These are phyloP conservation scores for Sphaerulina musiva DNA, from an alignment of 2,329 filamentous ascomycete genomes.

Conservation along the genomic window DNA sequence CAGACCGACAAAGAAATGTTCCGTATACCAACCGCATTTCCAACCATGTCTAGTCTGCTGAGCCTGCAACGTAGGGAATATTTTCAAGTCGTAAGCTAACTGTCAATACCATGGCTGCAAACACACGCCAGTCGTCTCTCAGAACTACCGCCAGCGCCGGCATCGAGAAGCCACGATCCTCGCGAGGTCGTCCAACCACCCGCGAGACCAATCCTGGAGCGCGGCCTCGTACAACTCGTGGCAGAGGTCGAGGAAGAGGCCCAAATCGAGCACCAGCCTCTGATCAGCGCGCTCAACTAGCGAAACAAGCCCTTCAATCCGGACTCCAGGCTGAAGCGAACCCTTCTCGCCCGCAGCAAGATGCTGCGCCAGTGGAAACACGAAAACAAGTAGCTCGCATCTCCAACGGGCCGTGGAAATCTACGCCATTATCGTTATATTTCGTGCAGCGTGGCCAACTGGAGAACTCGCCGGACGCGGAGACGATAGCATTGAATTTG, in stretches of 20 bases:
- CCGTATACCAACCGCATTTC: background rate
- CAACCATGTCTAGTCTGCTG: background rate
- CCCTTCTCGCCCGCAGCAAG: background rate
- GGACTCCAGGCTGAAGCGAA: too few relatives aligned
- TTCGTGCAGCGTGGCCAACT: constrained; percentile 15
- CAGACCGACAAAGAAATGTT: background rate
- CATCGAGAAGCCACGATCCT: background rate
- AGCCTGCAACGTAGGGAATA: background rate
- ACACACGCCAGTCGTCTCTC: background rate
- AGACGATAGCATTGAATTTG: constrained; percentile 17
- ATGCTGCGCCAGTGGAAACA: background rate
- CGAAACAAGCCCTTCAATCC: background rate
- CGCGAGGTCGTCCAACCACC: background rate
- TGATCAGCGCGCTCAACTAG: background rate
- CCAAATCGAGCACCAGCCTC: background rate
- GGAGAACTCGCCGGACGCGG: constrained; percentile 10
- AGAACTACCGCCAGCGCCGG: background rate
- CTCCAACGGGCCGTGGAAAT: constrained; percentile 11
- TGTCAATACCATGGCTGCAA: background rate
- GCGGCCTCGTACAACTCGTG: background rate
- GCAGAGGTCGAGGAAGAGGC: background rate
- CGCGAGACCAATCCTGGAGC: background rate
- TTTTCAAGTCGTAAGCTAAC: background rate
- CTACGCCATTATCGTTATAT: constrained; percentile 7
- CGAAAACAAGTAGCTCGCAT: constrained; percentile 9